phyloP scores from a whole-genome alignment of 2,329 filamentous ascomycete species.

The Aspergillus pseudoglaucus region DNA sequence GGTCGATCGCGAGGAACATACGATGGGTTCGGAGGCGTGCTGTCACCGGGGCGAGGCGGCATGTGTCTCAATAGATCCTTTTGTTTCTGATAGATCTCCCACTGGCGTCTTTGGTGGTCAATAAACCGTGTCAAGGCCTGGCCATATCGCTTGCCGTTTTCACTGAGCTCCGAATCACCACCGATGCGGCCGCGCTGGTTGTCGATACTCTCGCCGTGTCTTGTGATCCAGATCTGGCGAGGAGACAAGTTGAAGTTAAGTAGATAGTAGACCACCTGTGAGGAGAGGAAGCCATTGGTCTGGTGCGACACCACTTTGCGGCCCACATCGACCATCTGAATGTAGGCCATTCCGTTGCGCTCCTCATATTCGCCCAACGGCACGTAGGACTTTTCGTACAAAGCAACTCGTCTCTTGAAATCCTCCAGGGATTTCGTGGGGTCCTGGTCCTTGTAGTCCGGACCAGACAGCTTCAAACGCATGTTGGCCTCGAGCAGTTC shows the following conservation, averaged over 20 bases:
- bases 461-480: constrained; percentile 90
- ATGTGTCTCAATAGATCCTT: constrained; percentile 72
- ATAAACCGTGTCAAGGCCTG: constrained; percentile 77
- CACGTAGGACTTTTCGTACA: constrained; percentile 91
- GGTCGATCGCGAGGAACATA: constrained; percentile 54
- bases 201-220: constrained; percentile 86
- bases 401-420: constrained; percentile 84
- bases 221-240: constrained; percentile 94
- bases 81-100: constrained; percentile 75
- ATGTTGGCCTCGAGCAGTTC: constrained; percentile 89
- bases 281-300: constrained; percentile 83
- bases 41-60: constrained; percentile 84
- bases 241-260: constrained; percentile 95
- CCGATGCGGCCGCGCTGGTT: constrained; percentile 85
- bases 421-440: constrained; percentile 76
- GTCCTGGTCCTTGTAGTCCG: constrained; percentile 93
- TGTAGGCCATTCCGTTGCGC: constrained; percentile 83
- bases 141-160: constrained; percentile 73
- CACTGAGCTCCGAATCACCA: constrained; percentile 78
- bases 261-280: constrained; percentile 87
- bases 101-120: constrained; percentile 68
- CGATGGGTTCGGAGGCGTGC: constrained; percentile 90
- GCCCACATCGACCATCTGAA: constrained; percentile 96
- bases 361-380: constrained; percentile 89
- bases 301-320: constrained; percentile 88